Conservation (phyloP, 306 rosid genomes). For the Dalbergia cultrata region DNA sequence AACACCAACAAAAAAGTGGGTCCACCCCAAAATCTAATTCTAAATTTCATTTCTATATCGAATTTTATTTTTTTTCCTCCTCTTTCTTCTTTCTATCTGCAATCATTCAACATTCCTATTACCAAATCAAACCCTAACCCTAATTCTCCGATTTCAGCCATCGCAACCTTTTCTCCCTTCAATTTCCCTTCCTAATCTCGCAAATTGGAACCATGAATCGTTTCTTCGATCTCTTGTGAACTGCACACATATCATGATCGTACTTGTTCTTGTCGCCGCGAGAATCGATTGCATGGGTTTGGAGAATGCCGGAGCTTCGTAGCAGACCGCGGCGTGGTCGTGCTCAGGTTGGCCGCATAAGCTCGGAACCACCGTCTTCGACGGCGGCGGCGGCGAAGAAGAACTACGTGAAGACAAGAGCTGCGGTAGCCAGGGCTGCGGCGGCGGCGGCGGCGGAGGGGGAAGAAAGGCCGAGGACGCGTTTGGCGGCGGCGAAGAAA, state of each 20-base stretch:
- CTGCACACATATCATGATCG: slow-evolving; percentile 67
- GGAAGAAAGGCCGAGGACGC: slow-evolving; percentile 62
- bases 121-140: slow-evolving; percentile 57
- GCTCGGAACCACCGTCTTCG: slow-evolving; percentile 57
- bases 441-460: slow-evolving; percentile 56
- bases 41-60: not conserved
- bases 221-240: slow-evolving; percentile 43
- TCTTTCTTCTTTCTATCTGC: not conserved
- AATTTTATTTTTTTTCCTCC: not conserved
- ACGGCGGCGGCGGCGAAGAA: not conserved
- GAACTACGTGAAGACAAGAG: slow-evolving; percentile 79
- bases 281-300: slow-evolving; percentile 81
- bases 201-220: slow-evolving; percentile 53
- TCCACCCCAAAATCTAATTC: not conserved
- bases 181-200: not conserved
- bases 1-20: not conserved
- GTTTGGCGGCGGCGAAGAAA: slow-evolving; percentile 62
- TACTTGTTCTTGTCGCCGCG: slow-evolving; percentile 46
- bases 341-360: slow-evolving; percentile 66
- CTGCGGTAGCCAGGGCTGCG: slow-evolving; percentile 72
- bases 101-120: not conserved
- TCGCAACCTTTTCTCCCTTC: not conserved
- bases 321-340: slow-evolving; percentile 81
- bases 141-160: slow-evolving; percentile 22
- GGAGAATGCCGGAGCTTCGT: slow-evolving; percentile 92